Percentiles rank a stretch among this genome's conserved stretches.
These are phyloP conservation scores for Arthrinium puccinioides DNA, from an alignment of 2,329 filamentous ascomycete genomes.

Conservation along the genomic window DNA sequence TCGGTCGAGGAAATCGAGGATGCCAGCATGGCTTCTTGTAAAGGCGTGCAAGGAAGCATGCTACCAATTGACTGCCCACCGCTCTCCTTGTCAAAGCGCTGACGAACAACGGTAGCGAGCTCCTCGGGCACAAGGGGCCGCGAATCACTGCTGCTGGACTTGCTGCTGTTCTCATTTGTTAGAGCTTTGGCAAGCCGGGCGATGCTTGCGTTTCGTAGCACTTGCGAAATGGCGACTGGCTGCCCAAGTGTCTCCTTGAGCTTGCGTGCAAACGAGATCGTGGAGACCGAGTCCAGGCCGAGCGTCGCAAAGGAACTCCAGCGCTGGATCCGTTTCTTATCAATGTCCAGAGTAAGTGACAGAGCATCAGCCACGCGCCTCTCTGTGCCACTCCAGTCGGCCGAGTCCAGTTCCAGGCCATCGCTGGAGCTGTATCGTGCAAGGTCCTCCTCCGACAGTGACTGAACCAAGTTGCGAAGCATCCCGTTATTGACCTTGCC, in stretches of 20 bases:
- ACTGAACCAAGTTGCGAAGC: slow-evolving; percentile 41
- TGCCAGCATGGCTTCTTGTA: slow-evolving; percentile 84
- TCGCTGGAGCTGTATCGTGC: slow-evolving; percentile 18
- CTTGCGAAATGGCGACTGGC: slow-evolving; percentile 56
- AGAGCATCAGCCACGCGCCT: slow-evolving; percentile 46
- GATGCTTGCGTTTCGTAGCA: slow-evolving; percentile 65
- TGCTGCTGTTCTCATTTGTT: too few relatives aligned
- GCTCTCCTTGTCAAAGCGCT: slow-evolving; percentile 16
- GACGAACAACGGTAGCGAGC: too few relatives aligned
- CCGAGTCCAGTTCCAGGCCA: slow-evolving; percentile 21
- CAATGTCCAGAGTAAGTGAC: slow-evolving; percentile 37
- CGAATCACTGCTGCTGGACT: too few relatives aligned
- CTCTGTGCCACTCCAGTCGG: slow-evolving; percentile 50
- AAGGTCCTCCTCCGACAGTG: slow-evolving; percentile 40
- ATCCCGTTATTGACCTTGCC: slow-evolving; percentile 63
- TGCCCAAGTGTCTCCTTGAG: slow-evolving; percentile 39
- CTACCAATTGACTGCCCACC: slow-evolving; percentile 31
- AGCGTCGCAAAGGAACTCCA: slow-evolving; percentile 71
- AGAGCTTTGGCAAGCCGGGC: slow-evolving; percentile 43
- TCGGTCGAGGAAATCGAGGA: slow-evolving; percentile 27
- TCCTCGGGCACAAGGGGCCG: too few relatives aligned
- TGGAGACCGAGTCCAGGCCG: slow-evolving; percentile 77
- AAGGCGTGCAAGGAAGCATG: slow-evolving; percentile 73
- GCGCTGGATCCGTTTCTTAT: slow-evolving; percentile 41
- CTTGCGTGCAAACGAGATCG: slow-evolving; percentile 59